Evolutionary conservation across 805 yeast species (phyloP).

Genomic region (Candida arabinofermentans): DNA sequence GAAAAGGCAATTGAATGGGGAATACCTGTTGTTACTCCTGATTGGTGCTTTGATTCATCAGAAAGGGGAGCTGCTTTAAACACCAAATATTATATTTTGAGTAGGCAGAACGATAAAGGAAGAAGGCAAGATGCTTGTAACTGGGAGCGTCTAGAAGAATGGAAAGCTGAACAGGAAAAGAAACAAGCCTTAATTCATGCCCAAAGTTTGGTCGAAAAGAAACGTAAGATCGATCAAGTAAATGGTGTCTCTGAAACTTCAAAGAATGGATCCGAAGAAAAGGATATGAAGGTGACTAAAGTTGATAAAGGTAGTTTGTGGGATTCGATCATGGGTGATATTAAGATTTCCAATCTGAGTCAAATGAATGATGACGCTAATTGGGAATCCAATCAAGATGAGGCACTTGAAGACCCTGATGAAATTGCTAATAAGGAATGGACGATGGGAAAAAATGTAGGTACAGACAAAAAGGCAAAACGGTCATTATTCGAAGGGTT

Average conservation of each 20-base stretch:
- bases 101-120: constrained; percentile 16
- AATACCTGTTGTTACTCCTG: constrained; percentile 51
- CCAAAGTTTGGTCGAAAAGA: constrained; percentile 3
- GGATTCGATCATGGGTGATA: constrained; percentile 24
- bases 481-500: constrained; percentile 15
- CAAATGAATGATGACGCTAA: constrained; percentile 2
- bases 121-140: constrained; percentile 33
- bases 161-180: constrained; percentile 12
- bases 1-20: constrained; percentile 50
- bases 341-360: constrained; percentile 9
- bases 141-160: constrained; percentile 30
- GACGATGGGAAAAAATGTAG: neutral
- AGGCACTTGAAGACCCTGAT: constrained; percentile 3
- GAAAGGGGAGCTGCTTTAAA: constrained; percentile 41
- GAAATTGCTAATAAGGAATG: neutral
- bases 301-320: constrained; percentile 22
- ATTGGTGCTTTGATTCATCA: constrained; percentile 46
- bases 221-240: neutral
- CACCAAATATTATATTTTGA: constrained; percentile 36
- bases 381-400: constrained; percentile 6
- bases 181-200: constrained; percentile 4
- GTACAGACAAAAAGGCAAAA: neutral
- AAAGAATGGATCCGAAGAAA: constrained; percentile 14
- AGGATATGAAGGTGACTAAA: constrained; percentile 22
- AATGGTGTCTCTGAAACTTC: neutral